Evolutionary conservation across 441 rosid species (phyloP).

Genomic region (Dalechampia spathulata): DNA sequence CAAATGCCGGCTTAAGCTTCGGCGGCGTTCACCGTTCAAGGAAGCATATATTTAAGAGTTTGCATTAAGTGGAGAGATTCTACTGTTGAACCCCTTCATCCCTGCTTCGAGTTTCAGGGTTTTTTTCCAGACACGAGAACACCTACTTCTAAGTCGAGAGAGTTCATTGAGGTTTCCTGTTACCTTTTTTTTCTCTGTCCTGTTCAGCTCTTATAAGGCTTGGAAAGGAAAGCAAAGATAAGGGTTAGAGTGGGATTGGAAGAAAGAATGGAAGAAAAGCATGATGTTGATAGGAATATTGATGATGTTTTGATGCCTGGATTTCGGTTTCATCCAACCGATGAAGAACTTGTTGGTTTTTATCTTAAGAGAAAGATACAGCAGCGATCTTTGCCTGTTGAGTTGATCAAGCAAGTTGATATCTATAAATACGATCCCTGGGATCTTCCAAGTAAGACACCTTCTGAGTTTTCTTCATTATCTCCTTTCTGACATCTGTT

Average conservation of each 20-base stretch:
- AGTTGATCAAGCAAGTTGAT: conserved; percentile 89
- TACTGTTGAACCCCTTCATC: not conserved
- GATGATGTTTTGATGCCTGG: conserved; percentile 84
- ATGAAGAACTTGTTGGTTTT: conserved; percentile 91
- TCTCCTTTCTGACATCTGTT: too few species aligned
- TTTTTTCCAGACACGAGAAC: not conserved
- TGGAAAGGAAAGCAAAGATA: too few species aligned
- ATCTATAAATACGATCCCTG: conserved; percentile 89
- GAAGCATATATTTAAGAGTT: conserved; percentile 23
- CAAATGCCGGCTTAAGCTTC: conserved; percentile 30
- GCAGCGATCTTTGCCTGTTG: conserved; percentile 57
- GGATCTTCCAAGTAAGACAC: conserved; percentile 91
- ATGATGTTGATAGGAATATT: conserved; percentile 38
- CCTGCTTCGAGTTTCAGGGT: not conserved
- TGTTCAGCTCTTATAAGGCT: too few species aligned
- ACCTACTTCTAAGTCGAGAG: conserved; percentile 3
- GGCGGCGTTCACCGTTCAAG: conserved; percentile 23
- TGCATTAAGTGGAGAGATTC: conserved; percentile 13
- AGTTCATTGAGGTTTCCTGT: conserved; percentile 4
- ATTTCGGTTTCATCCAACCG: conserved; percentile 91
- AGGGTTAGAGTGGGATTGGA: too few species aligned
- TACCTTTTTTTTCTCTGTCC: not conserved
- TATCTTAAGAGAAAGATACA: conserved; percentile 69
- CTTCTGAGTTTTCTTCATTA: not conserved
- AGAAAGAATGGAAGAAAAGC: conserved; percentile 43